Conservation (phyloP, 345 rosid species). For the Aquilaria yunnanensis region DNA sequence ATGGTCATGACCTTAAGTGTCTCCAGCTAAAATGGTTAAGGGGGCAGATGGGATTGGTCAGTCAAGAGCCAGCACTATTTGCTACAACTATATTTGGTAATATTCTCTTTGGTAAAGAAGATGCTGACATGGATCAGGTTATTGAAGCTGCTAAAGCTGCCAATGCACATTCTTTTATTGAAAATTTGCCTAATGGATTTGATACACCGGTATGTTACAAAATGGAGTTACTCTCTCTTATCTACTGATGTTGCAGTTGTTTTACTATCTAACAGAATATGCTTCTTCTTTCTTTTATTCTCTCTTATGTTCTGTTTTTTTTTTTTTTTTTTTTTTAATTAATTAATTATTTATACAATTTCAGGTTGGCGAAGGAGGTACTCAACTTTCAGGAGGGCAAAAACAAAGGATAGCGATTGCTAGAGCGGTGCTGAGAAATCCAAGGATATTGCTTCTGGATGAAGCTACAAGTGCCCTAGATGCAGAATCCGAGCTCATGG, state of each 20-base stretch:
- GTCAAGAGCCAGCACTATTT: slow-evolving; percentile 87
- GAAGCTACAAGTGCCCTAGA: slow-evolving; percentile 96
- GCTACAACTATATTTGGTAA: slow-evolving; percentile 66
- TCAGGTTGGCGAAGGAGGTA: slow-evolving; percentile 94
- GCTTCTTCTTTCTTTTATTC: not conserved
- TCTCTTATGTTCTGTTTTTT: too few relatives aligned
- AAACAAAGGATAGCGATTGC: slow-evolving; percentile 91
- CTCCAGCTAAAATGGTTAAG: slow-evolving; percentile 72
- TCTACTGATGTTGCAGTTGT: too few relatives aligned
- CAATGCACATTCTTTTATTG: slow-evolving; percentile 71
- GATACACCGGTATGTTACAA: slow-evolving; percentile 52
- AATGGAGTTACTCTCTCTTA: not conserved
- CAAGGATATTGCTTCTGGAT: slow-evolving; percentile 71
- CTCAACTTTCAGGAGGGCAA: slow-evolving; percentile 95
- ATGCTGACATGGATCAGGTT: slow-evolving; percentile 44
- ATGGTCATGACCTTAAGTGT: slow-evolving; percentile 54
- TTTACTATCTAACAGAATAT: not conserved
- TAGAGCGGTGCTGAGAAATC: slow-evolving; percentile 75
- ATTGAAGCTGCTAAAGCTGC: slow-evolving; percentile 70
- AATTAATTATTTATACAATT: not conserved
- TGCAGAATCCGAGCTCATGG: slow-evolving; percentile 65
- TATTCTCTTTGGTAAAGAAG: slow-evolving; percentile 61
- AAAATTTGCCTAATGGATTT: slow-evolving; percentile 57
- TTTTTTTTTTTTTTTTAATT: too few relatives aligned
- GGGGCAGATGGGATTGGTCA: slow-evolving; percentile 81